Percentiles rank a stretch among this genome's conserved stretches.
These are phyloP conservation scores for Metschnikowia colocasiae DNA, from an alignment of 805 yeast species.

Conservation along the genomic window DNA sequence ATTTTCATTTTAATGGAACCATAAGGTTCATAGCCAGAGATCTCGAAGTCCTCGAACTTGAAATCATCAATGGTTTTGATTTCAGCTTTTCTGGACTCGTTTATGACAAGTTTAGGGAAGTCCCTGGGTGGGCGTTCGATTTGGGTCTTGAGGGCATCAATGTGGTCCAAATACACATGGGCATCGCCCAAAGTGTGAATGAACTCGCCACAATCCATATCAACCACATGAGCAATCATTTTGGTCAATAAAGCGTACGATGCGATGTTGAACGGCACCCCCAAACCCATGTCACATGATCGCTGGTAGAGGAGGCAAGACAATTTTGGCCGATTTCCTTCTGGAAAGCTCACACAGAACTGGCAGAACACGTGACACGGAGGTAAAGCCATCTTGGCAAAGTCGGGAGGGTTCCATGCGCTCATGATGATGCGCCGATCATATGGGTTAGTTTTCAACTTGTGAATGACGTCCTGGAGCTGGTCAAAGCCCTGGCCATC, in stretches of 20 bases:
- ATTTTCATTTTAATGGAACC: constrained; percentile 88
- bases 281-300: constrained; percentile 99
- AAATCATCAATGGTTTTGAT: constrained; percentile 81
- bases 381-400: constrained; percentile 91
- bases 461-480: constrained; percentile 70
- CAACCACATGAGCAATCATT: constrained; percentile 95
- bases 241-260: constrained; percentile 88
- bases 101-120: constrained; percentile 77
- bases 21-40: constrained; percentile 76
- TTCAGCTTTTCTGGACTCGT: constrained; percentile 44
- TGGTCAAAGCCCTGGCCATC: constrained; percentile 89
- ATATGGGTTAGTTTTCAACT: constrained; percentile 82
- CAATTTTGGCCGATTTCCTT: constrained; percentile 53
- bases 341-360: constrained; percentile 86
- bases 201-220: constrained; percentile 92
- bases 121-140: constrained; percentile 65
- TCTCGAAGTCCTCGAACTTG: constrained; percentile 81
- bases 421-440: constrained; percentile 92
- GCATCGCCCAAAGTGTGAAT: constrained; percentile 96
- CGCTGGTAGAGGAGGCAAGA: constrained; percentile 92
- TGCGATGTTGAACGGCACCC: constrained; percentile 97
- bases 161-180: constrained; percentile 90
- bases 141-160: constrained; percentile 86
- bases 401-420: constrained; percentile 99
- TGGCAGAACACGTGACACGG: constrained; percentile 98